Evolutionary conservation across 345 rosid species (phyloP), one percentile per base, ranked within the genome.

Genomic region (Eucalyptus tenuipes): DNA sequence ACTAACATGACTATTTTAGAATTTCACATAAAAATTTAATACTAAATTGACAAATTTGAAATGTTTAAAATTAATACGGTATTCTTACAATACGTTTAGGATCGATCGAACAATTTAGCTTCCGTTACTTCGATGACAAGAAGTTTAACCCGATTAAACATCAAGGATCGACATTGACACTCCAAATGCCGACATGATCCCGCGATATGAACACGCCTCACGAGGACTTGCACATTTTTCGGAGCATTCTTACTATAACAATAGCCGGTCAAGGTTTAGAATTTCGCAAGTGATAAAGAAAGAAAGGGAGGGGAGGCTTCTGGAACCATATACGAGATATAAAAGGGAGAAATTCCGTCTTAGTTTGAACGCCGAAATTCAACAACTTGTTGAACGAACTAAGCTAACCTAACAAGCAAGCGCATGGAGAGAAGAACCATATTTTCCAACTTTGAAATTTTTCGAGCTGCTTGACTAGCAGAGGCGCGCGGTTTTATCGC

Each of bases 1-100:
- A 68, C 0, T 0, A 0, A 3, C 37, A 17, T 17, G 2, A 31
- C 4, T 68, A 16, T 10, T 3, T 17, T 33, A 1, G 0, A 68
- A 68, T 31, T 68, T 33, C 2, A 18, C 0, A 0, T 9, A 16
- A 31, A 31, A 31, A 8, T 4, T 16, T 8, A 68, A 10, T 2
- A 16, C 0, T 8, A 8, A 16, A 33, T 16, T 33, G 6, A 4
- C 0, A 55, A 10, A 22, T 4, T 55, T 25, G 0, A 55, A 55
- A 24, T 55, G 29, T 33, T 33, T 33, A 68, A 8, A 5, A 17
- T 8, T 9, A 2, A 16, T 16, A 16, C 1, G 2, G 0, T 8
- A 33, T 33, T 3, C 13, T 10, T 17, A 68, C 24, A 9, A 33
- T 9, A 17, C 3, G 3, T 68, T 33, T 16, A 33, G 1, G 42